phyloP scores from a whole-genome alignment of 1,139 yeast species.

The Entelexis paramagnoliae region DNA sequence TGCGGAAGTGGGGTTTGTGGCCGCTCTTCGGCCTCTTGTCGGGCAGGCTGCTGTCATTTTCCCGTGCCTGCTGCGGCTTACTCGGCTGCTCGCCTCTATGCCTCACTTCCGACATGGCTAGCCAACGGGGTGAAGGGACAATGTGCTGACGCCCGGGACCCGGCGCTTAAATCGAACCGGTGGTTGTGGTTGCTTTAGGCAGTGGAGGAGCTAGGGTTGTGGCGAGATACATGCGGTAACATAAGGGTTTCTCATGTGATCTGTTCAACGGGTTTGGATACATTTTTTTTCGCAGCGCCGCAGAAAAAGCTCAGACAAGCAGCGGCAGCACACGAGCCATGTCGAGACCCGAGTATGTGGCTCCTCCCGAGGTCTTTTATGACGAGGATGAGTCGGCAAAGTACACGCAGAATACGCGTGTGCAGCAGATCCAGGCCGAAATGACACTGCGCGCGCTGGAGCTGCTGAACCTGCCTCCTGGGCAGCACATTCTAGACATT shows the following conservation, averaged over 20 bases:
- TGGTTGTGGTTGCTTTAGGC: background rate
- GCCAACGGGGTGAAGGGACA: background rate
- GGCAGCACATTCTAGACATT: constrained; percentile 69
- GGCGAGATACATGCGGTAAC: background rate
- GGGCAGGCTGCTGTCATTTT: background rate
- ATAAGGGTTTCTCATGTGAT: background rate
- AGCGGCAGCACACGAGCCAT: constrained; percentile 32
- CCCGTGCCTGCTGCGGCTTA: background rate
- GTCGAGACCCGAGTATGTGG: constrained; percentile 96
- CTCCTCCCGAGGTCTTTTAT: constrained; percentile 95
- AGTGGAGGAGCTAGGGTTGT: background rate
- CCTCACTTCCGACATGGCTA: background rate
- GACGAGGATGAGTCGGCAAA: constrained; percentile 81
- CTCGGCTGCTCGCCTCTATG: background rate
- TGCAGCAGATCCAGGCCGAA: constrained; percentile 93
- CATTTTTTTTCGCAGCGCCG: background rate
- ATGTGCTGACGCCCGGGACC: background rate
- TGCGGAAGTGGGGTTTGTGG: constrained; percentile 16
- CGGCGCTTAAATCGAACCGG: background rate
- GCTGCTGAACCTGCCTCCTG: constrained; percentile 57
- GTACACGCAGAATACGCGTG: constrained; percentile 88
- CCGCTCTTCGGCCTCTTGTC: background rate
- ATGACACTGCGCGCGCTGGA: constrained; percentile 94
- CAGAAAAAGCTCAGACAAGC: too few species aligned
- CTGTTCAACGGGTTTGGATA: background rate